Base-by-base conservation (phyloP, 2,329 filamentous ascomycete species). In the Hypoxylon sp. region DNA sequence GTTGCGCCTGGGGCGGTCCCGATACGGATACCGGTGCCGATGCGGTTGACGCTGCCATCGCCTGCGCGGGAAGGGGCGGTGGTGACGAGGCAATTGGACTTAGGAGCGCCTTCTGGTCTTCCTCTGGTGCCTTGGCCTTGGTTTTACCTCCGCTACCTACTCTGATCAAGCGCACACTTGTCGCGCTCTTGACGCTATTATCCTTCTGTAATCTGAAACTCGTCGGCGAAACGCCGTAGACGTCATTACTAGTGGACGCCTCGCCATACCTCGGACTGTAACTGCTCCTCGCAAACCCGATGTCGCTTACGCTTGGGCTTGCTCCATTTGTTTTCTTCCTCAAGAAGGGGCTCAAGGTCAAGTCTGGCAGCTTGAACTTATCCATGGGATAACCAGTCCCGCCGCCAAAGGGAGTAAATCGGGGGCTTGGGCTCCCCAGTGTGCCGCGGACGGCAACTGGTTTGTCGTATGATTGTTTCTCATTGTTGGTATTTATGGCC, bases 141-240 rank as follows among this genome's bases (percentile, higher is more conserved):
- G 24, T 55, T 46, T 76, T 77, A 31, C 63, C 62, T 48, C 70
- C 76, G 21, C 73, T 77, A 32, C 72, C 70, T 15, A 78, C 75
- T 60, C 75, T 72, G 47, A 78, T 77, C 31, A 78, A 65, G 15
- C 75, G 75, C 15, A 78, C 76, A 31, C 71, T 73, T 8, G 72
- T 76, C 21, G 75, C 76, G 29, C 71, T 75, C 37, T 69, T 69
- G 39, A 78, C n/a, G 29, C 56, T 74, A 19, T 67, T 70, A 27
- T 72, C 69, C 56, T 76, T 76, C 52, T 78, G 73, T 32, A 78
- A 54, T 24, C 76, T 73, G 46, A 78, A 77, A 53, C 64, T 67
- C 13, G 65, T 24, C 2, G 74, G 65, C 21, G 69, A 67, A 11
- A 64, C 63, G 6, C 67, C 66, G 31, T 75, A 68, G n/a, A 70